Percentiles rank a stretch among this genome's conserved stretches.
Conservation (phyloP, 2,329 filamentous ascomycete species). For the Ophiosphaerella narmari region DNA sequence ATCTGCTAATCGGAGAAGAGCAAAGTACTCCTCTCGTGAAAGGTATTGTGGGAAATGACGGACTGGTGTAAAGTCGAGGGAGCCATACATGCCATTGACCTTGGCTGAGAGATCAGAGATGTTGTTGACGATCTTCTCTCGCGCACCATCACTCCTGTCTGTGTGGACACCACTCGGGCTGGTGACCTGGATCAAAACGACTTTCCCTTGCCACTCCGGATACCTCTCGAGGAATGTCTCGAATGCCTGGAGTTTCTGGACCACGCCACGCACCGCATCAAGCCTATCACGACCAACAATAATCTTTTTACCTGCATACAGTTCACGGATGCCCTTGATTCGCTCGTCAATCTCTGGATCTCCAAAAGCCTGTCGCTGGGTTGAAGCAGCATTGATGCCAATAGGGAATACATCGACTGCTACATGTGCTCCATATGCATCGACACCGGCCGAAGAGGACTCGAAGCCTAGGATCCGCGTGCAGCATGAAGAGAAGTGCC, state of each 20-base stretch:
- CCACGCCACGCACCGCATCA: slow-evolving; percentile 88
- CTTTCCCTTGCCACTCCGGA: slow-evolving; percentile 88
- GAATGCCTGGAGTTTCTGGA: slow-evolving; percentile 95
- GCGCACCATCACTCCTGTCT: slow-evolving; percentile 69
- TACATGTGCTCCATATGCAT: slow-evolving; percentile 86
- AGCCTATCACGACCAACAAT: slow-evolving; percentile 94
- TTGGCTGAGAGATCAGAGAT: slow-evolving; percentile 88
- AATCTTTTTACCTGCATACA: slow-evolving; percentile 90
- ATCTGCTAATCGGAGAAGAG: slow-evolving; percentile 85
- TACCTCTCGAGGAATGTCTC: slow-evolving; percentile 89
- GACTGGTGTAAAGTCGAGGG: slow-evolving; percentile 84
- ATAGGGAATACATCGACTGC: slow-evolving; percentile 94
- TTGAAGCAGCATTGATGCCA: slow-evolving; percentile 85
- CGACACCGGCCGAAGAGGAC: slow-evolving; percentile 81
- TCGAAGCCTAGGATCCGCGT: slow-evolving; percentile 89
- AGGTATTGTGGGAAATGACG: slow-evolving; percentile 96
- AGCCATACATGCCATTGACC: slow-evolving; percentile 91
- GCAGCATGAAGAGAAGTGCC: slow-evolving; percentile 93
- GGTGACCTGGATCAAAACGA: slow-evolving; percentile 93
- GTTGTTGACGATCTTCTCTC: slow-evolving; percentile 82
- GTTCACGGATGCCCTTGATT: slow-evolving; percentile 69
- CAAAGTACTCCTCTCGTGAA: slow-evolving; percentile 88
- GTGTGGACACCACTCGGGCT: slow-evolving; percentile 82
- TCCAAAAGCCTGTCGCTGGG: slow-evolving; percentile 75
- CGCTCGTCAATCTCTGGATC: slow-evolving; percentile 72